phyloP scores from a whole-genome alignment of 2,329 filamentous ascomycete species.

The Colletotrichum truncatum region DNA sequence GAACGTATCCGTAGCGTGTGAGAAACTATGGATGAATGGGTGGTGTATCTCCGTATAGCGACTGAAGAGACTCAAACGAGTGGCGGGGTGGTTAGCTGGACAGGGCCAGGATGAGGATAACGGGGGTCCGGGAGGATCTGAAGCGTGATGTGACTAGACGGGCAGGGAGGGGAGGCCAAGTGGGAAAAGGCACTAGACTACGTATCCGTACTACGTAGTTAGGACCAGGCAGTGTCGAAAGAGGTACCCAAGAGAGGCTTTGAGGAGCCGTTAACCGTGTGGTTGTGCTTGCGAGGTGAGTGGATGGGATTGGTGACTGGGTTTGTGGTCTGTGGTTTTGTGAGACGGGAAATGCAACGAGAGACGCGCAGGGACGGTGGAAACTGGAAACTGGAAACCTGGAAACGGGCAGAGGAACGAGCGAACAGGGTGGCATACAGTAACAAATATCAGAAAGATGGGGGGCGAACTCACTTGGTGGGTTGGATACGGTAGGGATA shows the following conservation, averaged over 20 bases:
- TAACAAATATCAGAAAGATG: too few relatives aligned
- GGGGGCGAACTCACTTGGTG: neutral
- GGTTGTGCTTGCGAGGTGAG: neutral
- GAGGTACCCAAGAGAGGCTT: too few relatives aligned
- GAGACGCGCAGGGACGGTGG: slow-evolving; percentile 18
- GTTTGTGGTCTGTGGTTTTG: slow-evolving; percentile 9
- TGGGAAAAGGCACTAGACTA: neutral
- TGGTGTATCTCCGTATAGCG: too few relatives aligned
- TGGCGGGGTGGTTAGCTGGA: slow-evolving; percentile 12
- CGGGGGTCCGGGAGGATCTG: slow-evolving; percentile 11
- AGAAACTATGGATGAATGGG: too few relatives aligned
- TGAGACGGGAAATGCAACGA: slow-evolving; percentile 29
- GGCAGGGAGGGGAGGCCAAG: neutral
- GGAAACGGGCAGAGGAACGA: neutral
- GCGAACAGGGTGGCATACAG: neutral
- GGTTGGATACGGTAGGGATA: neutral
- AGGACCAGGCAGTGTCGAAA: too few relatives aligned
- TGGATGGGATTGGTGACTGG: neutral
- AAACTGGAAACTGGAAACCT: slow-evolving; percentile 3
- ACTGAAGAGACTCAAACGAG: slow-evolving; percentile 1
- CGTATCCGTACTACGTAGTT: neutral
- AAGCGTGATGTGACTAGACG: neutral
- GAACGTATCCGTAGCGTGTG: too few relatives aligned
- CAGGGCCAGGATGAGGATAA: slow-evolving; percentile 14
- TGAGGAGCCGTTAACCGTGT: neutral